These are phyloP conservation scores for Fusarium xyrophilum DNA, from an alignment of 2,329 filamentous ascomycete genomes.

Conservation along the genomic window DNA sequence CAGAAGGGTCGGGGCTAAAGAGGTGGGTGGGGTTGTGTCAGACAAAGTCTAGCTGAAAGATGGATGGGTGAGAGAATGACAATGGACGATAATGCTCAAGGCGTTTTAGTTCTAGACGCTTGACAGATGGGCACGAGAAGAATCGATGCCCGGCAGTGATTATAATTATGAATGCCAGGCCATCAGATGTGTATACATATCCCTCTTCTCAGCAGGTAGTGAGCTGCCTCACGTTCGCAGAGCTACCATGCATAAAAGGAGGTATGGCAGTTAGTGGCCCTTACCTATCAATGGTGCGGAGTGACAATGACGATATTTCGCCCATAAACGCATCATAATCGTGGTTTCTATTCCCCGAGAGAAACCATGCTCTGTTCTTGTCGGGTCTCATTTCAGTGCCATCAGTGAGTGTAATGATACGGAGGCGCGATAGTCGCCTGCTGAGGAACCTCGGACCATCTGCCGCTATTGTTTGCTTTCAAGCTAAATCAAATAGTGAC, in stretches of 20 bases:
- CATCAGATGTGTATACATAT: not conserved
- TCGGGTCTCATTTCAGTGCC: not conserved
- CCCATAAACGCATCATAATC: not conserved
- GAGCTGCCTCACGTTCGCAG: not conserved
- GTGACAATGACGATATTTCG: constrained; percentile 9
- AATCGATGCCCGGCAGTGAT: not conserved
- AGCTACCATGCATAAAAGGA: not conserved
- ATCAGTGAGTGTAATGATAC: not conserved
- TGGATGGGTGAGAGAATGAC: constrained; percentile 13
- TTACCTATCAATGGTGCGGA: not conserved
- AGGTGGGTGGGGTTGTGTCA: constrained; percentile 29
- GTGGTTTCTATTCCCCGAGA: not conserved
- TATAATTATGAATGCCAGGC: not conserved
- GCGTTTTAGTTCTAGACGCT: constrained; percentile 9
- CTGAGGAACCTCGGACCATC: not conserved
- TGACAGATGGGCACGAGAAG: not conserved
- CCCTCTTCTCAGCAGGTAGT: not conserved
- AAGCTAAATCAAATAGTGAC: not conserved
- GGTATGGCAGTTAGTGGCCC: not conserved
- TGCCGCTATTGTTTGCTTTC: not conserved
- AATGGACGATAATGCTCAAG: not conserved
- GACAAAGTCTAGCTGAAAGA: constrained; percentile 26
- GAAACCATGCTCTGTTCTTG: not conserved
- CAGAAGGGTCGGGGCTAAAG: constrained; percentile 13
- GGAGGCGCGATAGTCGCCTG: not conserved